Percentiles rank a stretch among this genome's conserved stretches.
phyloP scores from a whole-genome alignment of 352 stramenopile species.

The Pythium sp. region DNA sequence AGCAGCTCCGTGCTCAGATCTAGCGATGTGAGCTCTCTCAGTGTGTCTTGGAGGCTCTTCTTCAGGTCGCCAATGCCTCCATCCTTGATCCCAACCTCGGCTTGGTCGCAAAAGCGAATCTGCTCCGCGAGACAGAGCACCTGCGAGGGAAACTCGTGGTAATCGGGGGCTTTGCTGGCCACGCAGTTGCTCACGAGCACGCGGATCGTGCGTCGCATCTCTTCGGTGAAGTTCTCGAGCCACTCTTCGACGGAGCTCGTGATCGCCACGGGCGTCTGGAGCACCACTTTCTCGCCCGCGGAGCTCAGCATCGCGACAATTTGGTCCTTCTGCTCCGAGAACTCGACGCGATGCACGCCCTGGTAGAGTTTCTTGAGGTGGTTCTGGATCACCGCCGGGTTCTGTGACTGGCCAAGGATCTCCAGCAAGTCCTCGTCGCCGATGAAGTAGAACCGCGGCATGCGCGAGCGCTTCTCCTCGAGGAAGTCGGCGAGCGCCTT shows the following conservation, averaged over 20 bases:
- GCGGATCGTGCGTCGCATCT: slow-evolving; percentile 91
- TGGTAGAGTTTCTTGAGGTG: slow-evolving; percentile 97
- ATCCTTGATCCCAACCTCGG: slow-evolving; percentile 84
- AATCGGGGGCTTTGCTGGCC: slow-evolving; percentile 71
- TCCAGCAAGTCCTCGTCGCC: slow-evolving; percentile 95
- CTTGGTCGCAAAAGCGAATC: slow-evolving; percentile 90
- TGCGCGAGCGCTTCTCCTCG: slow-evolving; percentile 90
- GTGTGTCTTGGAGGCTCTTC: slow-evolving; percentile 55
- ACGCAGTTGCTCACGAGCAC: slow-evolving; percentile 78
- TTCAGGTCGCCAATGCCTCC: slow-evolving; percentile 67
- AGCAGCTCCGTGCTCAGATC: slow-evolving; percentile 87
- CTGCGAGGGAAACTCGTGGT: slow-evolving; percentile 88
- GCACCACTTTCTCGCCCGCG: slow-evolving; percentile 77
- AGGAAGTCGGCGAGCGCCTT: slow-evolving; percentile 94
- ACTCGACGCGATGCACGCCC: slow-evolving; percentile 90
- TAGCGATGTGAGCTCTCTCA: slow-evolving; percentile 72
- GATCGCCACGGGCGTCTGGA: slow-evolving; percentile 83
- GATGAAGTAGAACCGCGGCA: slow-evolving; percentile 98
- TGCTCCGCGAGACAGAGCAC: slow-evolving; percentile 91
- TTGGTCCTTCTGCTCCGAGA: slow-evolving; percentile 74
- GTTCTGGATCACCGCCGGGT: slow-evolving; percentile 91
- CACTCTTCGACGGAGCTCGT: slow-evolving; percentile 92
- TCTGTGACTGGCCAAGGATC: slow-evolving; percentile 92
- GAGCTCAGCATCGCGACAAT: slow-evolving; percentile 90
- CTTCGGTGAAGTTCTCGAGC: slow-evolving; percentile 88